Evolutionary conservation across 306 rosid genomes (phyloP), one percentile per base, ranked within the genome.

Genomic region (Castanea mollissima): DNA sequence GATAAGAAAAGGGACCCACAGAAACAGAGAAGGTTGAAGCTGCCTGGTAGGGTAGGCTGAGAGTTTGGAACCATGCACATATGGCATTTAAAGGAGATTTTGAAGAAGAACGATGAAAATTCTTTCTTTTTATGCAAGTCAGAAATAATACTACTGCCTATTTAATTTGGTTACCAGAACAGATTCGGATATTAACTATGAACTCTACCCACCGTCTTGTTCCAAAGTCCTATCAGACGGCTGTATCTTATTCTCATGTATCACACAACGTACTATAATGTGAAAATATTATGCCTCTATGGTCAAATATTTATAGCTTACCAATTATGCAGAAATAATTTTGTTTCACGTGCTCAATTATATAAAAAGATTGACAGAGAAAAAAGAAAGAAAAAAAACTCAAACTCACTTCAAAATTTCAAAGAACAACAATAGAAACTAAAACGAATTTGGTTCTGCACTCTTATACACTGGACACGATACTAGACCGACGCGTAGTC

Each of bases 131-230:
- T 32, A 76, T 78, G 74, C 29, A 62, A 25, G 77, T 76, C 58
- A 83, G 82, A 65, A 73, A 69, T 51, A 29, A 41, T 41, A 41
- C 11, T 41, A 41, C 3, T 2, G 63, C 73, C 38, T 55, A 51
- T 64, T 60, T 58, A 69, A 71, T 77, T 76, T 56, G 41, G 49
- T 55, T 75, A 75, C 86, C 85, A 75, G 79, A 84, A 81, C 78
- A 59, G 74, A 88, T 79, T 38, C 55, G 79, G 38, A 70, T 14
- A 29, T 78, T 83, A 5, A 82, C 58, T 82, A 35, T 76, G 81
- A 5, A 79, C 58, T 82, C 83, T 69, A 77, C 79, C 75, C 13
- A 65, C 41, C 78, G 20, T 41, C 56, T 21, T 62, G 14, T 19
- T 55, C 69, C 46, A 2, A 3, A 54, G 74, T 72, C 73, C 34